Evolutionary conservation across 805 yeast species (phyloP), one percentile per base, ranked within the genome.

Genomic region (Cyberlindnera sargentensis): DNA sequence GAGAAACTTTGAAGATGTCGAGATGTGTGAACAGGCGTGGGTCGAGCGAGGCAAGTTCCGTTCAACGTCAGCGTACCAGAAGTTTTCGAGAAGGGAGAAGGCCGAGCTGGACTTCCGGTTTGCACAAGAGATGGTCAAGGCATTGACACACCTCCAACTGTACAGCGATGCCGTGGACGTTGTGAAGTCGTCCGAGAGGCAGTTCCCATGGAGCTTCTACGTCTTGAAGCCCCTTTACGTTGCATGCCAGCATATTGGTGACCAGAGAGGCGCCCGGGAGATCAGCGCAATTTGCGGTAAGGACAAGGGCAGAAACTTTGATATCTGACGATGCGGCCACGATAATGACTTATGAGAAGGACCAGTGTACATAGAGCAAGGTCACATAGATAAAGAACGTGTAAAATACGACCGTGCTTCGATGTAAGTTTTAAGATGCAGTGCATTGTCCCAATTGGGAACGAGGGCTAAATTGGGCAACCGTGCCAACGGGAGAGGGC

Each of bases 41-140:
- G 61, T 64, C 2, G 95, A 85, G 55, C 75, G 97, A 54, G 96
- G 96, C 3, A 47, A 59, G 24, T 88, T 73, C 63, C 69, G 96
- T 41, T 76, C 76, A 46, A 70, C 84, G 0, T 25, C 38, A 0
- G 49, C 51, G 3, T 89, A 84, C 67, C 73, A 68, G 41, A 32
- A 44, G 0, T 55, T 78, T 15, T 40, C 67, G 1, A 52, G 64
- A 8, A 41, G 44, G 0, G 58, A 52, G 28, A 77, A 73, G 50
- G 72, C 72, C 36, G 56, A 60, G 4, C 60, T 69, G 4, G 91
- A 83, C 55, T 79, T 79, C 58, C 70, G 66, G 45, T 87, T 89
- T 70, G 96, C 96, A 2, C 62, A 75, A 26, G 68, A 76, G 9
- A 82, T 88, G 84, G 76, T 86, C 2, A 64, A 69, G 11, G 67